Conservation (phyloP, 331 rosid species). For the Saraca asoca region DNA sequence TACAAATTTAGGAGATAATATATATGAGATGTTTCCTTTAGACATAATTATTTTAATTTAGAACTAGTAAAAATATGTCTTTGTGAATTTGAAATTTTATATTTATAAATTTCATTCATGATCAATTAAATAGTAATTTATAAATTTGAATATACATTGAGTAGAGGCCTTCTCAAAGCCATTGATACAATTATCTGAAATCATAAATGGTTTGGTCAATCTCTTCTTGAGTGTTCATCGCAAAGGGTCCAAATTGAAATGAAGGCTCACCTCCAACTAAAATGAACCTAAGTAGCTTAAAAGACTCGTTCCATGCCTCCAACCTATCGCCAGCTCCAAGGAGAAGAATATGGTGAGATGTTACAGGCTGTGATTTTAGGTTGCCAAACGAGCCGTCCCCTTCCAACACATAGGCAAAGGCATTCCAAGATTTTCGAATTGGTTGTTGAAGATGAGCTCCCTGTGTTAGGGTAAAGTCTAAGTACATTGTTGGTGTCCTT, state of each 20-base stretch:
- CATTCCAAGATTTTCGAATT: slow-evolving; percentile 76
- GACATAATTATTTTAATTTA: no score
- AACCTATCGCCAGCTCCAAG: slow-evolving; percentile 77
- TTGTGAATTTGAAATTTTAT: no score
- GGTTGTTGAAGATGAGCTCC: slow-evolving; percentile 70
- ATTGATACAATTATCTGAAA: slow-evolving; percentile 68
- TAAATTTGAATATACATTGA: no score
- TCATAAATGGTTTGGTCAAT: slow-evolving; percentile 89
- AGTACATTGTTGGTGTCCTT: slow-evolving; percentile 85
- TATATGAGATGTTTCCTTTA: no score
- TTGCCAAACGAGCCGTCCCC: slow-evolving; percentile 82
- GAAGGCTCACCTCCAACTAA: slow-evolving; percentile 81
- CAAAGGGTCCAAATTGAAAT: slow-evolving; percentile 83
- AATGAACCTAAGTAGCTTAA: slow-evolving; percentile 69
- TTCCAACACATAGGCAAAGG: slow-evolving; percentile 76
- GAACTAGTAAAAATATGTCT: no score
- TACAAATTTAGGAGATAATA: no score
- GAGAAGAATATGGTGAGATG: slow-evolving; percentile 75
- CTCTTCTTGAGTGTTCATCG: slow-evolving; percentile 89
- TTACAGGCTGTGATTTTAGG: slow-evolving; percentile 43
- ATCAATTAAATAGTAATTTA: no score
- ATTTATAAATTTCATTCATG: no score
- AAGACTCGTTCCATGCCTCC: slow-evolving; percentile 80
- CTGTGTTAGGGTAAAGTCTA: slow-evolving; percentile 82
- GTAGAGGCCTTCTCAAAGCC: slow-evolving; percentile 99